Evolutionary conservation across 2,329 filamentous ascomycete species (phyloP).

Genomic region (Remersonia thermophila): DNA sequence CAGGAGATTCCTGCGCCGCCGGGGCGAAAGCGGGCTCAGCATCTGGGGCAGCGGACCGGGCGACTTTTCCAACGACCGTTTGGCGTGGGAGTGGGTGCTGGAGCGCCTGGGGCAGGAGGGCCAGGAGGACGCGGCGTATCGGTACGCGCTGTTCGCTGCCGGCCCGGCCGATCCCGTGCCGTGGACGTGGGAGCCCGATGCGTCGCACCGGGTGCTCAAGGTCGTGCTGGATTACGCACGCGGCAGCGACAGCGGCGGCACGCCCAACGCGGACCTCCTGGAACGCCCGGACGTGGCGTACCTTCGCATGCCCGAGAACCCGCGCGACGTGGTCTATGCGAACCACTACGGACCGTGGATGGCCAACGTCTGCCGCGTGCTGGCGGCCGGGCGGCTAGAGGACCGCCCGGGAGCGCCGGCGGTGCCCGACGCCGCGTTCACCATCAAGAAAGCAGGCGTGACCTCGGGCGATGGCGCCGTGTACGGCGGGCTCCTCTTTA

Average conservation of each 20-base stretch:
- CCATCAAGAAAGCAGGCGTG: not conserved
- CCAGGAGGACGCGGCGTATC: not conserved
- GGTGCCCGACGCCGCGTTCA: slow-evolving; percentile 14
- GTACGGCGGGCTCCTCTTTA: slow-evolving; percentile 14
- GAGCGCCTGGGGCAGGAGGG: not conserved
- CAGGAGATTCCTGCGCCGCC: slow-evolving; percentile 1
- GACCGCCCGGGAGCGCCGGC: slow-evolving; percentile 12
- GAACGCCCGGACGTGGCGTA: slow-evolving; percentile 16
- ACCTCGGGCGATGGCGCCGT: not conserved
- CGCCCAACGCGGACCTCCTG: slow-evolving; percentile 3
- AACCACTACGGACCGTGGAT: slow-evolving; percentile 13
- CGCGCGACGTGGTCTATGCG: slow-evolving; percentile 1
- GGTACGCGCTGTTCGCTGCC: slow-evolving; percentile 11
- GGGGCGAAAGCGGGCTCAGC: slow-evolving; percentile 1
- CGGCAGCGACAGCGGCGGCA: too few relatives aligned
- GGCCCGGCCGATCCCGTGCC: slow-evolving; percentile 11
- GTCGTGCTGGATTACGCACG: slow-evolving; percentile 7
- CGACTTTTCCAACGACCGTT: slow-evolving; percentile 10
- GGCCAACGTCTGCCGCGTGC: slow-evolving; percentile 9
- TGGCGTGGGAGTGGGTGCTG: slow-evolving; percentile 8
- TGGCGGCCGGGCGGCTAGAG: slow-evolving; percentile 10
- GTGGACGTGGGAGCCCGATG: slow-evolving; percentile 8
- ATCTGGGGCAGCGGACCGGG: slow-evolving; percentile 9
- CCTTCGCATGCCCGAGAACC: slow-evolving; percentile 12
- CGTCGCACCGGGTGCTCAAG: slow-evolving; percentile 6